Evolutionary conservation across 2,329 filamentous ascomycete genomes (phyloP).

Genomic region (Ceratocystis harringtonii): DNA sequence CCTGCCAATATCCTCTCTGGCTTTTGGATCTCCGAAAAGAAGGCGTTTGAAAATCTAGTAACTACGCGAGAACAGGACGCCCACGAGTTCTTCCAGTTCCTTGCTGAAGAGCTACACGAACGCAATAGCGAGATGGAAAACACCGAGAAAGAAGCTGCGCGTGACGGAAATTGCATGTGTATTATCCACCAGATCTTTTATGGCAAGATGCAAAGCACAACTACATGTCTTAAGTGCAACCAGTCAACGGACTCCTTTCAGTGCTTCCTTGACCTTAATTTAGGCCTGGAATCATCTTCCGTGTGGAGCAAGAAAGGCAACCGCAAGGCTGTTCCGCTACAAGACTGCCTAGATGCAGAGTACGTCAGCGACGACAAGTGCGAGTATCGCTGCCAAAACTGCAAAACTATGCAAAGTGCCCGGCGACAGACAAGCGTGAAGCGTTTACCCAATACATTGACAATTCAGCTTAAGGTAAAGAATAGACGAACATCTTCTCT

Average conservation of each 20-base stretch:
- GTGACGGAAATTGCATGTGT: conserved; percentile 60
- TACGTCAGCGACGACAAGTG: conserved; percentile 80
- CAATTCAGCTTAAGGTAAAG: conserved; percentile 77
- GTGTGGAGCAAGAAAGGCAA: conserved; percentile 47
- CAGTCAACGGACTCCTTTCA: conserved; percentile 72
- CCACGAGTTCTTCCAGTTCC: conserved; percentile 92
- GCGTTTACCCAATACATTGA: conserved; percentile 71
- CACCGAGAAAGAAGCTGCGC: conserved; percentile 39
- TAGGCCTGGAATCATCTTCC: conserved; percentile 63
- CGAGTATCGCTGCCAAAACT: conserved; percentile 75
- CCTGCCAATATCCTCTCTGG: conserved; percentile 78
- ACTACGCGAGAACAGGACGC: conserved; percentile 94
- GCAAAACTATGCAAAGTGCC: conserved; percentile 61
- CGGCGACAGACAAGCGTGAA: conserved; percentile 75
- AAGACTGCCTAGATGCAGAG: conserved; percentile 66
- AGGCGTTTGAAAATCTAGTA: conserved; percentile 57
- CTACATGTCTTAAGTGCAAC: conserved; percentile 77
- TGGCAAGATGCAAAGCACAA: conserved; percentile 77
- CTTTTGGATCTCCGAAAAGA: conserved; percentile 74
- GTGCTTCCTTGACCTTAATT: conserved; percentile 77
- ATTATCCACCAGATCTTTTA: conserved; percentile 92
- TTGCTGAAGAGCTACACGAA: conserved; percentile 80
- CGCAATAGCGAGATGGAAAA: conserved; percentile 50
- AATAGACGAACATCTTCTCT: background rate
- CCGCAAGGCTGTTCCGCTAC: conserved; percentile 36